Conservation (phyloP, 768 basidiomycete species). For the Postia placenta region DNA sequence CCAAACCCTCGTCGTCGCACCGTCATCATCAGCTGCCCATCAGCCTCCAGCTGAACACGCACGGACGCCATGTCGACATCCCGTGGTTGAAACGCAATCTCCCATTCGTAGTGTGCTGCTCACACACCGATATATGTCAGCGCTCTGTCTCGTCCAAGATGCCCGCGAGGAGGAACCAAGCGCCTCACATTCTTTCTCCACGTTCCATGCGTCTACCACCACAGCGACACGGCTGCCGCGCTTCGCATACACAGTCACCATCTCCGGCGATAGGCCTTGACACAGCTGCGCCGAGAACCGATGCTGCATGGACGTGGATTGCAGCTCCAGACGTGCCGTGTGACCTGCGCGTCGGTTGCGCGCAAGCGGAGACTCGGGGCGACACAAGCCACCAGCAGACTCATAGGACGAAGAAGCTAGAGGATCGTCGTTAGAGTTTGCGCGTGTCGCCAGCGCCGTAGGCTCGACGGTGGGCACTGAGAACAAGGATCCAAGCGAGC, state of each 20-base stretch:
- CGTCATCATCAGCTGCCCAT: slow-evolving; percentile 10
- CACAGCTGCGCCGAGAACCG: slow-evolving; percentile 46
- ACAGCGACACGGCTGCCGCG: slow-evolving; percentile 51
- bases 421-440: background rate
- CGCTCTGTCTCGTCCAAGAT: too few relatives aligned
- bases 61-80: slow-evolving; percentile 51
- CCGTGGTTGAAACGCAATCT: slow-evolving; percentile 44
- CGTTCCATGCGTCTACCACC: slow-evolving; percentile 59
- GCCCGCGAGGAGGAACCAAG: background rate
- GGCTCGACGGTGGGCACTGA: background rate
- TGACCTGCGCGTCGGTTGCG: background rate
- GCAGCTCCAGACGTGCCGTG: slow-evolving; percentile 40
- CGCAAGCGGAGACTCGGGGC: background rate
- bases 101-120: slow-evolving; percentile 59
- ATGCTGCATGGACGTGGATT: slow-evolving; percentile 34
- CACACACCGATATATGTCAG: background rate
- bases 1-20: slow-evolving; percentile 11
- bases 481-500: slow-evolving; percentile 1
- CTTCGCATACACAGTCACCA: slow-evolving; percentile 59
- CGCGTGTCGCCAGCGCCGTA: too few relatives aligned
- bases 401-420: slow-evolving; percentile 6
- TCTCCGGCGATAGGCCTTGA: slow-evolving; percentile 43
- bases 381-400: background rate
- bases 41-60: slow-evolving; percentile 38
- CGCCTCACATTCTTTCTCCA: slow-evolving; percentile 50